Conservation (phyloP, 2,329 filamentous ascomycete genomes). For the Cytospora mali region DNA sequence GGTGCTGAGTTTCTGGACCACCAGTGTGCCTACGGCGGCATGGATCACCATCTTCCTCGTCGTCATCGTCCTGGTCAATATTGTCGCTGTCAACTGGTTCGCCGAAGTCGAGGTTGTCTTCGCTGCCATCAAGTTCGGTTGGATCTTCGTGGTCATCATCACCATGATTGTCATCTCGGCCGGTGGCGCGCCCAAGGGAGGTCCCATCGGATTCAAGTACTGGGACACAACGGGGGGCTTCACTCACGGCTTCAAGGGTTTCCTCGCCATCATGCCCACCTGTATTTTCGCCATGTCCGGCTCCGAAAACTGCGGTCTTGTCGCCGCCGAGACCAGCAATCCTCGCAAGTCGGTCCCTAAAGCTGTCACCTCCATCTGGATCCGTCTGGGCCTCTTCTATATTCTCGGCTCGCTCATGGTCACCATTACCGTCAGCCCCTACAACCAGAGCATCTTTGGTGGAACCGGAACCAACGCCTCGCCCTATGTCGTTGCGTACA, state of each 20-base stretch:
- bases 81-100: slow-evolving; percentile 47
- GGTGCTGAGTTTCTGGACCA: slow-evolving; percentile 48
- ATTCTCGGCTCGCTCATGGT: slow-evolving; percentile 48
- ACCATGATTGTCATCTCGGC: slow-evolving; percentile 47
- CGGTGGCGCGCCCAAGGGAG: slow-evolving; percentile 42
- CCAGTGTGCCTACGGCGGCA: slow-evolving; percentile 44
- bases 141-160: slow-evolving; percentile 52
- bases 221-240: slow-evolving; percentile 45
- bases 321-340: slow-evolving; percentile 47
- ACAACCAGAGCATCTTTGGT: slow-evolving; percentile 45
- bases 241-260: slow-evolving; percentile 49
- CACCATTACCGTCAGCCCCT: slow-evolving; percentile 46
- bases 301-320: slow-evolving; percentile 46
- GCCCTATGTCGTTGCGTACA: slow-evolving; percentile 50
- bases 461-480: slow-evolving; percentile 45
- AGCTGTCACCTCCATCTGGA: slow-evolving; percentile 49
- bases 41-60: slow-evolving; percentile 49
- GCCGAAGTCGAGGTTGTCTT: slow-evolving; percentile 49
- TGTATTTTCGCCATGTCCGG: slow-evolving; percentile 55
- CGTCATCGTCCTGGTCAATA: slow-evolving; percentile 43
- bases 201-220: slow-evolving; percentile 47
- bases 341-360: slow-evolving; percentile 46
- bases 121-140: slow-evolving; percentile 49
- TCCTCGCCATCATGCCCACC: slow-evolving; percentile 56
- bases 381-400: slow-evolving; percentile 50